Percentiles rank a stretch among this genome's conserved stretches.
Evolutionary conservation across 352 stramenopile species (phyloP).

Genomic region (Phytophthora constricta): DNA sequence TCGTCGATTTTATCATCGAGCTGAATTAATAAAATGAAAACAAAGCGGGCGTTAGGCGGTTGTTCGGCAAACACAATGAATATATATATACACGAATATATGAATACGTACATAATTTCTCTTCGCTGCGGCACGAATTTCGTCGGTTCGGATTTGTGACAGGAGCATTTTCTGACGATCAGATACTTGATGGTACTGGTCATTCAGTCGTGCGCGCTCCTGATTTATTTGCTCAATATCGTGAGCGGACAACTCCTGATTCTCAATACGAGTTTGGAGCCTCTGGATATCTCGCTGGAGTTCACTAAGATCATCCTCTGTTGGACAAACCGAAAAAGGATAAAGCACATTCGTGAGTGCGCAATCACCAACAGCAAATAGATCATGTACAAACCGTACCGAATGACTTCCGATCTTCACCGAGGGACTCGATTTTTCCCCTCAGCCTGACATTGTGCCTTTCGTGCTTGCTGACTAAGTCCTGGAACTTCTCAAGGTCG

Average conservation of each 20-base stretch:
- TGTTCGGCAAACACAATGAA: no score
- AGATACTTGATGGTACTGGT: slow-evolving; percentile 74
- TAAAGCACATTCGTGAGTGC: not conserved
- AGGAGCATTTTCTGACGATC: slow-evolving; percentile 66
- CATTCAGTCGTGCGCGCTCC: slow-evolving; percentile 73
- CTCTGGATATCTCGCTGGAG: slow-evolving; percentile 68
- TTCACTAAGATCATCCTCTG: slow-evolving; percentile 56
- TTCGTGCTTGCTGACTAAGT: slow-evolving; percentile 86
- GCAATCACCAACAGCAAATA: not conserved
- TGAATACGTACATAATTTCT: slow-evolving; percentile 60
- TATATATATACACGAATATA: not conserved
- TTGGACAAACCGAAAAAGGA: slow-evolving; percentile 8
- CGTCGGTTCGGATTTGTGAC: slow-evolving; percentile 62
- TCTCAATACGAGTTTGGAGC: slow-evolving; percentile 73
- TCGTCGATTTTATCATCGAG: slow-evolving; percentile 68
- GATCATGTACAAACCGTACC: slow-evolving; percentile 40
- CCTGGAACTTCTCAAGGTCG: slow-evolving; percentile 94
- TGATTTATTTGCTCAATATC: slow-evolving; percentile 79
- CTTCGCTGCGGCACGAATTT: slow-evolving; percentile 71
- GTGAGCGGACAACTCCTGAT: slow-evolving; percentile 79
- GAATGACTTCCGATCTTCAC: slow-evolving; percentile 75
- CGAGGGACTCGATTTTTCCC: slow-evolving; percentile 89
- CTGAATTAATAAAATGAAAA: slow-evolving; percentile 28
- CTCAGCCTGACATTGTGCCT: slow-evolving; percentile 80
- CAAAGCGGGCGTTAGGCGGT: no score